Evolutionary conservation across 345 rosid genomes (phyloP).

Genomic region (Rhodamnia rubescens): DNA sequence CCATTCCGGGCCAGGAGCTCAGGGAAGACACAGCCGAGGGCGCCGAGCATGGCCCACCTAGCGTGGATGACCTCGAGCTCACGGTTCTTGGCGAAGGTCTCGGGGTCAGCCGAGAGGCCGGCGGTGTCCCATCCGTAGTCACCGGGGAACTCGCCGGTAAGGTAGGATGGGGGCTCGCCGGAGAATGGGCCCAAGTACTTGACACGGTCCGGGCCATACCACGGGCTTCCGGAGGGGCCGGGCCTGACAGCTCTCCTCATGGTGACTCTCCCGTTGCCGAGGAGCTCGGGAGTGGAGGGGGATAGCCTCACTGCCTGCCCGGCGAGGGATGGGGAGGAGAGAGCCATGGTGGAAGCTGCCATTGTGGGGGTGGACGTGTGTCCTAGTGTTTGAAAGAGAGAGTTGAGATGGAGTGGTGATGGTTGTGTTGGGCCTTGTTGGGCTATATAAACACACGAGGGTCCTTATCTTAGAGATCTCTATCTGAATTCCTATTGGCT

Average conservation of each 20-base stretch:
- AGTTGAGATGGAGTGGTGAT: neutral
- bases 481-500: constrained; percentile 11
- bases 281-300: constrained; percentile 20
- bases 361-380: neutral
- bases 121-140: constrained; percentile 15
- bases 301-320: constrained; percentile 38
- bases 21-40: constrained; percentile 8
- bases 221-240: constrained; percentile 10
- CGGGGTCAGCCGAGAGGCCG: constrained; percentile 3
- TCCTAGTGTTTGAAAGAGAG: neutral
- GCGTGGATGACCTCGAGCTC: constrained; percentile 13
- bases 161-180: constrained; percentile 5
- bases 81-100: constrained; percentile 12
- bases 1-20: constrained; percentile 11
- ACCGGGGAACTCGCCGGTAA: constrained; percentile 8
- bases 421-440: neutral
- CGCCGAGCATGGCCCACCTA: constrained; percentile 18
- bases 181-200: constrained; percentile 12
- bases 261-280: constrained; percentile 27
- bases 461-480: constrained; percentile 24
- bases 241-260: constrained; percentile 30
- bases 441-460: constrained; percentile 1
- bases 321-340: constrained; percentile 39
- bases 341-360: constrained; percentile 50
- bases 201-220: constrained; percentile 6